Evolutionary conservation across 352 stramenopile species (phyloP), one percentile per base, ranked within the genome.

Genomic region (Pythium sukuiense): DNA sequence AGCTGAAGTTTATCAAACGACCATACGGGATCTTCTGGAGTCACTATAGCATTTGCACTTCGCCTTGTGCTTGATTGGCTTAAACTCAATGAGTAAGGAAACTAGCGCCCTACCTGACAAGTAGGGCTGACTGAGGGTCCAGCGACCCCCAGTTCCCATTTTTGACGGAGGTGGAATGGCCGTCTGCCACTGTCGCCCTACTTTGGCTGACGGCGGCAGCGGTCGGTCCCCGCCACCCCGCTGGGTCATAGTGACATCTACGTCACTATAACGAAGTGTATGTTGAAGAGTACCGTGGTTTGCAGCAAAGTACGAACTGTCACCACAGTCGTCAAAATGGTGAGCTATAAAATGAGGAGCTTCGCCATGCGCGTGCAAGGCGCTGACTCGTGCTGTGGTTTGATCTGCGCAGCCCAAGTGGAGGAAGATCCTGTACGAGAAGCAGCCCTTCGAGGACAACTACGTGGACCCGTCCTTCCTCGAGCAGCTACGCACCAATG

Each of bases 81-180:
- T 94, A 94, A 94, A 94, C 86, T 94, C 86, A 92, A 94, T 94
- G 86, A 94, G 86, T 94, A 94, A 94, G 86, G 86, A 94, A 94
- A 94, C 86, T 94, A 92, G 77, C 69, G 80, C 79, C 67, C 79
- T 89, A 92, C 84, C 76, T 94, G 84, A 94, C 82, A 93, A 87
- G 84, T 94, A 86, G 79, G 75, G 78, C 74, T 66, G 54, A 69
- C 65, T 63, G 63, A 71, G 80, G 70, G 70, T 78, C 67, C 1
- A 87, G 80, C 66, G 71, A 78, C 70, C 76, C 65, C 59, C 52
- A 54, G 77, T 83, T 77, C 55, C 45, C 84, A 89, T 90, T 83
- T 92, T 75, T 92, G 72, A 85, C 70, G 83, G 82, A 88, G 72
- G 69, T 86, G 83, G 83, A 92, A 89, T 90, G 83, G 81, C 76